Evolutionary conservation across 2,329 filamentous ascomycete species (phyloP).

Genomic region (Ophiosphaerella narmari): DNA sequence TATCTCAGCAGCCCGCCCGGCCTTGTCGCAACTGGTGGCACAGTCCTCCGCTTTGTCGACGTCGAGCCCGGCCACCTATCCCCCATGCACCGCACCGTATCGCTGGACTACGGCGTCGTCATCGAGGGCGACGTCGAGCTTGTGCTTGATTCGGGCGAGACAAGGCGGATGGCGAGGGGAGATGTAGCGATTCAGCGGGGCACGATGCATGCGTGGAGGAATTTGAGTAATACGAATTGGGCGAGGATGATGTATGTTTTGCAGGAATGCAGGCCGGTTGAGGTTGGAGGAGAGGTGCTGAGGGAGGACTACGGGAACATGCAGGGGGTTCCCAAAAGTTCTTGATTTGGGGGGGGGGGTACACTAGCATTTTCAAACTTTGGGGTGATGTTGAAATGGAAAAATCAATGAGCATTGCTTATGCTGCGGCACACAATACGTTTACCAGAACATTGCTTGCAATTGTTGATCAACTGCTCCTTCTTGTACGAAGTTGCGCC

Average conservation of each 20-base stretch:
- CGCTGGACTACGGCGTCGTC: constrained; percentile 46
- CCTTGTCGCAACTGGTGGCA: constrained; percentile 52
- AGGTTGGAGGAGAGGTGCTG: constrained; percentile 27
- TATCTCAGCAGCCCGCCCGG: constrained; percentile 54
- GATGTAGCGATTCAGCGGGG: constrained; percentile 45
- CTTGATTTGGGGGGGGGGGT: constrained; percentile 14
- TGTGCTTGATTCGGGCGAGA: constrained; percentile 45
- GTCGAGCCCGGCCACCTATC: constrained; percentile 32
- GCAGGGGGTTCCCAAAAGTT: constrained; percentile 35
- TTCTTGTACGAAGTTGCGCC: too few relatives aligned
- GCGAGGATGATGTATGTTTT: constrained; percentile 40
- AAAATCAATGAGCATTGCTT: not conserved
- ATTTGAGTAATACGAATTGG: constrained; percentile 33
- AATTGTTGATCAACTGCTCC: not conserved
- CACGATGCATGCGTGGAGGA: constrained; percentile 47
- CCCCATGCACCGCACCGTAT: constrained; percentile 47
- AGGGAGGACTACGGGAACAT: constrained; percentile 37
- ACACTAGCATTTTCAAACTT: too few relatives aligned
- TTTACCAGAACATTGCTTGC: not conserved
- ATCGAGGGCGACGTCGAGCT: constrained; percentile 46
- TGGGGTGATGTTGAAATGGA: not conserved
- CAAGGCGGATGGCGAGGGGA: constrained; percentile 36
- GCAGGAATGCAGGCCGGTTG: constrained; percentile 33
- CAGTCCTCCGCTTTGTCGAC: constrained; percentile 50
- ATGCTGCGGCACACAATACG: too few relatives aligned